These are phyloP conservation scores for Colletotrichum tabaci DNA, from an alignment of 2,329 filamentous ascomycete species.

Conservation along the genomic window DNA sequence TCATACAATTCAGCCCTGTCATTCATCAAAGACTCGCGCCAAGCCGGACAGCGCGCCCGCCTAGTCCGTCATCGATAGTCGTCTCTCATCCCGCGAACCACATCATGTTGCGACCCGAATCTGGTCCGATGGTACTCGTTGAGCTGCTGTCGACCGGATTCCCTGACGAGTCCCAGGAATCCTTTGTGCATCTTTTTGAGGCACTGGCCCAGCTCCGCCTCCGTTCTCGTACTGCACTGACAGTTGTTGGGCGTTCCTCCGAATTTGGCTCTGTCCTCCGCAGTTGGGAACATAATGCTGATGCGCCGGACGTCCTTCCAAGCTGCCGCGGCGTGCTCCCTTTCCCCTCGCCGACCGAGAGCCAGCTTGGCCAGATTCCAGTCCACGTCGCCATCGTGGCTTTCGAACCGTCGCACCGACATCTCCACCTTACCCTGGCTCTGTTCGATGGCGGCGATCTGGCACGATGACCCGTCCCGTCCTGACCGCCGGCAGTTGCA, in stretches of 20 bases:
- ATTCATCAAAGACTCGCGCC: too few species aligned
- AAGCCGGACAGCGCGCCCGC: too few species aligned
- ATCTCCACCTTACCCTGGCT: conserved; percentile 46
- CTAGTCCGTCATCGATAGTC: conserved; percentile 35
- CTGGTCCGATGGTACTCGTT: conserved; percentile 37
- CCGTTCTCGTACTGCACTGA: conserved; percentile 46
- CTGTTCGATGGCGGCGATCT: conserved; percentile 45
- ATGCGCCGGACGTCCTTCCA: conserved; percentile 49
- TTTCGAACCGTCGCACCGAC: conserved; percentile 49
- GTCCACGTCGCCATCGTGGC: conserved; percentile 37
- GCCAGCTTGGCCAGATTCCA: conserved; percentile 52
- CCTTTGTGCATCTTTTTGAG: conserved; percentile 48
- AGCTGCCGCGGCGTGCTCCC: conserved; percentile 28
- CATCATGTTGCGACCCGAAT: conserved; percentile 36
- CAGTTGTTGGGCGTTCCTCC: conserved; percentile 48
- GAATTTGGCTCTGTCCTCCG: conserved; percentile 45
- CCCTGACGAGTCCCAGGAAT: conserved; percentile 50
- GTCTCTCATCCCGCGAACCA: conserved; percentile 36
- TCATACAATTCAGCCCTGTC: too few species aligned
- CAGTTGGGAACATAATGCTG: conserved; percentile 50
- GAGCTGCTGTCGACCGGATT: conserved; percentile 47
- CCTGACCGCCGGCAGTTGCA: conserved; percentile 52
- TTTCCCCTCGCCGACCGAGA: conserved; percentile 34
- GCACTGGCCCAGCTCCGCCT: conserved; percentile 46
- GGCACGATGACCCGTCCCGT: conserved; percentile 43